Evolutionary conservation across 441 rosid species (phyloP).

Genomic region (Croton setiger): DNA sequence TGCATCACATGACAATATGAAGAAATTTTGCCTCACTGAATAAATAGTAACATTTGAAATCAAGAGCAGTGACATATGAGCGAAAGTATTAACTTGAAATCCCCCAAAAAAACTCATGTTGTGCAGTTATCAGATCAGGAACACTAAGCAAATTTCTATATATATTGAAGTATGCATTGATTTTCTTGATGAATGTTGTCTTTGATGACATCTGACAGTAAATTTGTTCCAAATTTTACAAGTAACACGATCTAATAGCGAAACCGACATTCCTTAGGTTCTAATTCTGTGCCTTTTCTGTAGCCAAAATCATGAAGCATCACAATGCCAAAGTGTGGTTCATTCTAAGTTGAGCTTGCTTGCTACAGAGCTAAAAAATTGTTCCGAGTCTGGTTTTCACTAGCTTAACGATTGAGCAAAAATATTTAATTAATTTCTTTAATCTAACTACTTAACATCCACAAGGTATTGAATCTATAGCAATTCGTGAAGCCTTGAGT

Average conservation of each 20-base stretch:
- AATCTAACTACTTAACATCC: no score
- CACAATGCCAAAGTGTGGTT: background rate
- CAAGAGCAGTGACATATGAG: background rate
- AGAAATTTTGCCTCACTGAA: background rate
- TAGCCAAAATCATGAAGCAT: background rate
- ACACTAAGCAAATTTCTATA: background rate
- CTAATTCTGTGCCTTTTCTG: background rate
- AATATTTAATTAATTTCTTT: background rate
- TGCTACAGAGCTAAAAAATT: background rate
- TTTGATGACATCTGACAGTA: background rate
- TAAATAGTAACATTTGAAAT: background rate
- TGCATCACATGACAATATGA: background rate
- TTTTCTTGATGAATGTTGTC: background rate
- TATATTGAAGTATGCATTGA: background rate
- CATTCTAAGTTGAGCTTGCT: background rate
- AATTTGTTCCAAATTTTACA: background rate
- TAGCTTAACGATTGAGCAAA: background rate
- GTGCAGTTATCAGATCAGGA: background rate
- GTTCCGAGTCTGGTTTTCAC: background rate
- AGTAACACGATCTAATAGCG: background rate
- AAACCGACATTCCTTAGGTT: background rate
- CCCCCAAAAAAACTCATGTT: background rate
- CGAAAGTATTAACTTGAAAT: background rate
- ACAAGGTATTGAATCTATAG: no score
- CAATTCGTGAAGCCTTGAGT: no score